Percentiles rank a stretch among this genome's conserved stretches.
These are phyloP conservation scores for Lactarius akahatsu DNA, from an alignment of 768 basidiomycete genomes.

Conservation along the genomic window DNA sequence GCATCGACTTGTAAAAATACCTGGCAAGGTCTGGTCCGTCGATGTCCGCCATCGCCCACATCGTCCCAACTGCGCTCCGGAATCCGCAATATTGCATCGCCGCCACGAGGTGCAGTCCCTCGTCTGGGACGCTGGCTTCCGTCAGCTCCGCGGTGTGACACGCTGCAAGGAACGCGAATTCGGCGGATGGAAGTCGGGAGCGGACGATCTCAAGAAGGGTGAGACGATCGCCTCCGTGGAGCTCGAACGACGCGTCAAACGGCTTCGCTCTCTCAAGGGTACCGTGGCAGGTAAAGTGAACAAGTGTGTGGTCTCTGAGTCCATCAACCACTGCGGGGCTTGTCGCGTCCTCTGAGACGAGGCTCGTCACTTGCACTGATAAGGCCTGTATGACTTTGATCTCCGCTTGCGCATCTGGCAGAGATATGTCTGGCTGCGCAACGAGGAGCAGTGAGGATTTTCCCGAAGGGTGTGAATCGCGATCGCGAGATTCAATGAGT, in stretches of 20 bases:
- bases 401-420: neutral
- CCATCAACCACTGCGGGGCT: neutral
- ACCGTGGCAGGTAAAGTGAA: neutral
- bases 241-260: neutral
- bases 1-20: constrained; percentile 4
- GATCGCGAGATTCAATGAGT: neutral
- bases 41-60: neutral
- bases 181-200: constrained; percentile 1
- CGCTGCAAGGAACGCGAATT: constrained; percentile 5
- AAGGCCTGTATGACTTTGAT: neutral
- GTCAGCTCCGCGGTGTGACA: constrained; percentile 4
- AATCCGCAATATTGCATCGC: neutral
- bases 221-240: neutral
- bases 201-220: neutral
- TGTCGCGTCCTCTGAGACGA: neutral
- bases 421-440: neutral
- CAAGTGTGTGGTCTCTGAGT: neutral
- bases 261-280: neutral
- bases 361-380: neutral
- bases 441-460: neutral
- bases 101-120: neutral
- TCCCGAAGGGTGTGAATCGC: neutral
- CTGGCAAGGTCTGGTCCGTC: constrained; percentile 6
- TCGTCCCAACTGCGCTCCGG: neutral
- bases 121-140: neutral